Base-by-base conservation (phyloP, 352 stramenopile genomes). In the Phytophthora gonapodyides region DNA sequence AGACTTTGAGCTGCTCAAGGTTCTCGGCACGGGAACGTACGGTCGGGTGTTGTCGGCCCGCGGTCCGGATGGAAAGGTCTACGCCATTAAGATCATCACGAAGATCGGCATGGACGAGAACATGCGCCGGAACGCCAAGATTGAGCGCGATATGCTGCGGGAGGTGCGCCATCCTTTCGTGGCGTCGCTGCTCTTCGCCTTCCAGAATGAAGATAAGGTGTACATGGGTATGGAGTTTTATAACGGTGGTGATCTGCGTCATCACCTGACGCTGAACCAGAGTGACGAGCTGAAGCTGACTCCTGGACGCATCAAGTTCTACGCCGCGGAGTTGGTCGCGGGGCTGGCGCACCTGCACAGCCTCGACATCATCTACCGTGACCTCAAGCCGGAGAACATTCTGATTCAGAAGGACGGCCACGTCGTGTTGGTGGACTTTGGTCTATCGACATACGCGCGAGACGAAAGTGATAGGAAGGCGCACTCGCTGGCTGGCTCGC, bases 151-250 rank as follows among this genome's bases (percentile, higher is more conserved):
- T 66, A 96, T 99, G 63, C 71, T 99, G 35, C 91, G 90, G 7
- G 78, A 97, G 34, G 87, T 99, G 17, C 87, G 94, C 43, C 96
- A 99, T 69, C 96, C 96, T 33, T 99, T 99, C 61, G 97, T 99
- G 31, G 96, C 97, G 45, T 98, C 96, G 66, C 70, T 99, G 33
- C 82, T 98, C 43, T 99, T 98, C 76, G 96, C 97, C 1, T 99
- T 99, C 73, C 96, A 99, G 82, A 98, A 97, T 57, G 79, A 97
- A 72, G 96, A 98, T 75, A 99, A 99, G 68, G 80, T 99, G 42
- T 99, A 99, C 79, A 90, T 99, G 59, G 97, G 98, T 16, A 96
- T 99, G 75, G 97, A 99, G 76, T 99, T 99, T 68, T 98, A 97
- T 81, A 97, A 97, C 43, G 97, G 97, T 34, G 97, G 97, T 13